Conservation (phyloP, 2,329 filamentous ascomycete genomes). For the Blastomyces gilchristii region DNA sequence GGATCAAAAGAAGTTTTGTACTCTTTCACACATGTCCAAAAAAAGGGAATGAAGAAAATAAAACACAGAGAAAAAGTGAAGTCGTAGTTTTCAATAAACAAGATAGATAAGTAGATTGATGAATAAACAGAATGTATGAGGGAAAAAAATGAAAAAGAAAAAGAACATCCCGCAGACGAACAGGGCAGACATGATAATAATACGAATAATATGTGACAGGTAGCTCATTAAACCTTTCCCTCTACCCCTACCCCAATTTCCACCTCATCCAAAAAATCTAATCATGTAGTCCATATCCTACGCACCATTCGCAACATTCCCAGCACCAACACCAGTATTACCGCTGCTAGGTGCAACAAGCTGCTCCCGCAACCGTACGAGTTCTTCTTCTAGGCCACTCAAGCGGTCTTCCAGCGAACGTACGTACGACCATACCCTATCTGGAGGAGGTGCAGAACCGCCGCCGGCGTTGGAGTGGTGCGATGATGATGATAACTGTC, state of each 20-base stretch:
- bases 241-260: background rate
- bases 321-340: background rate
- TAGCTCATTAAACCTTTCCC: background rate
- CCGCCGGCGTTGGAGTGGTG: constrained; percentile 4
- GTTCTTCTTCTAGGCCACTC: constrained; percentile 26
- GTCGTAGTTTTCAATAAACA: background rate
- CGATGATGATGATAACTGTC: constrained; percentile 9
- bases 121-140: background rate
- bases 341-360: constrained; percentile 10
- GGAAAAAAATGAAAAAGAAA: background rate
- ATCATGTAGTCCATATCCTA: background rate
- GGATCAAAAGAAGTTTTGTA: background rate
- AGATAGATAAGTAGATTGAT: background rate
- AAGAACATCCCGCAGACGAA: background rate
- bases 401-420: constrained; percentile 25
- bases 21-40: background rate
- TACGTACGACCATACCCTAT: constrained; percentile 23
- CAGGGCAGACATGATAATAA: background rate
- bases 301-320: constrained; percentile 8
- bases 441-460: constrained; percentile 10
- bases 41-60: background rate
- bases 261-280: background rate
- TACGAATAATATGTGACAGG: background rate
- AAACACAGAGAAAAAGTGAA: background rate
- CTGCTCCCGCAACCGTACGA: constrained; percentile 23